These are phyloP conservation scores for Schizophyllum commune DNA, from an alignment of 1,284 basidiomycete genomes.

Conservation along the genomic window DNA sequence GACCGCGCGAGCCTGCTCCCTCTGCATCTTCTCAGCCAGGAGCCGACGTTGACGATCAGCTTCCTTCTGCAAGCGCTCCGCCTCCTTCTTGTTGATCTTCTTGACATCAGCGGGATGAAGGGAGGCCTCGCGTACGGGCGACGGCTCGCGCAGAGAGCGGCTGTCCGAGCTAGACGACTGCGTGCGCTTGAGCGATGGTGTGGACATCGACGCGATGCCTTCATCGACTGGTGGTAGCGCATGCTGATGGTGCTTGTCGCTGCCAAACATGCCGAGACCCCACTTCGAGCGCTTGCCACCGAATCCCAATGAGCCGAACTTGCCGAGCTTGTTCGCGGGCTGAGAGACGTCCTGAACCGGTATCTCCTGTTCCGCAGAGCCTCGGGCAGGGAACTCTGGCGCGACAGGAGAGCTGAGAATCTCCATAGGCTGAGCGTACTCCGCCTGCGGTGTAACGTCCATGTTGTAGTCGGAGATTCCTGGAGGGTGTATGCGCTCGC, in stretches of 20 bases:
- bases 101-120: constrained; percentile 55
- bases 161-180: constrained; percentile 77
- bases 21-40: constrained; percentile 64
- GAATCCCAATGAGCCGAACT: constrained; percentile 46
- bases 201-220: constrained; percentile 42
- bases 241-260: constrained; percentile 56
- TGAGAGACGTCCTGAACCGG: constrained; percentile 18
- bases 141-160: constrained; percentile 49
- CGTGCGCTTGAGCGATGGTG: constrained; percentile 75
- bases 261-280: constrained; percentile 67
- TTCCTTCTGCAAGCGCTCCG: constrained; percentile 76
- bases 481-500: constrained; percentile 21
- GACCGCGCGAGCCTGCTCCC: constrained; percentile 90
- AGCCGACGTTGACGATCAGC: constrained; percentile 84
- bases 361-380: constrained; percentile 30
- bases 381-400: constrained; percentile 38
- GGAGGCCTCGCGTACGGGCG: constrained; percentile 30
- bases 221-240: constrained; percentile 64
- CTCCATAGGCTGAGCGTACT: constrained; percentile 42
- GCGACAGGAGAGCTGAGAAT: constrained; percentile 43
- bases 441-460: constrained; percentile 47
- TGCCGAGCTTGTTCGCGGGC: constrained; percentile 44
- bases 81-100: constrained; percentile 83
- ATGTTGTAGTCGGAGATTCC: constrained; percentile 47
- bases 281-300: constrained; percentile 61